phyloP scores from a whole-genome alignment of 768 basidiomycete genomes.

The Clitopilus hobsonii region DNA sequence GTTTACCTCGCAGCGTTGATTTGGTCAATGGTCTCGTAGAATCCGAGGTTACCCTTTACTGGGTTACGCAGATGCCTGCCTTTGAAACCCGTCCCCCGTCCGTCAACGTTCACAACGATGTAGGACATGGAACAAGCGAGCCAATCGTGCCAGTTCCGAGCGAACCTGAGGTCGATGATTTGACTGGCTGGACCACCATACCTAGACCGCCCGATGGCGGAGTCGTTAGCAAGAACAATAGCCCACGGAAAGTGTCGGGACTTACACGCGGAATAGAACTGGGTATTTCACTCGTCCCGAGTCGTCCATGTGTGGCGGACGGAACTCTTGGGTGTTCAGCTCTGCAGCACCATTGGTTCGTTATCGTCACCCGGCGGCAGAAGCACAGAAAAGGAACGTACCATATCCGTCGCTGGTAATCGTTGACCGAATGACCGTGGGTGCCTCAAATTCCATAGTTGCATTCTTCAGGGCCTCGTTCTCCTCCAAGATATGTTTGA shows the following conservation, averaged over 20 bases:
- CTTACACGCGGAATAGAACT: constrained; percentile 83
- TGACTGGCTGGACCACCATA: constrained; percentile 93
- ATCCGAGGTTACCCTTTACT: constrained; percentile 85
- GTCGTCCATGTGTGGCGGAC: constrained; percentile 90
- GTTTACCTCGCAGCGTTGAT: constrained; percentile 81
- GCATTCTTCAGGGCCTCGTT: constrained; percentile 66
- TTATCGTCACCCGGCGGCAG: constrained; percentile 12
- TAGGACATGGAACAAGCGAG: constrained; percentile 79
- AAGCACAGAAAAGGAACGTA: constrained; percentile 24
- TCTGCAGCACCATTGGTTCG: constrained; percentile 39
- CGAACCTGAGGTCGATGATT: constrained; percentile 60
- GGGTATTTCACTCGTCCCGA: constrained; percentile 96
- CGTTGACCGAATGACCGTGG: constrained; percentile 65
- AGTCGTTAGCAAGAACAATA: neutral
- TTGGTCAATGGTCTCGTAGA: constrained; percentile 87
- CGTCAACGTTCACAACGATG: constrained; percentile 85
- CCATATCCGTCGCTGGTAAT: constrained; percentile 81
- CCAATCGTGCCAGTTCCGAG: constrained; percentile 83
- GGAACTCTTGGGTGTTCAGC: constrained; percentile 85
- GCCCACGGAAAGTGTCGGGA: constrained; percentile 8
- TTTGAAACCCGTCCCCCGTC: constrained; percentile 90
- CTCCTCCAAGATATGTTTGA: constrained; percentile 62
- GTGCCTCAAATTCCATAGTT: constrained; percentile 63
- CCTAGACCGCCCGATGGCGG: constrained; percentile 28
- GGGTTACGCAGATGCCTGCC: constrained; percentile 82